These are phyloP conservation scores for Moesziomyces sp. DNA, from an alignment of 1,284 basidiomycete genomes.

Conservation along the genomic window DNA sequence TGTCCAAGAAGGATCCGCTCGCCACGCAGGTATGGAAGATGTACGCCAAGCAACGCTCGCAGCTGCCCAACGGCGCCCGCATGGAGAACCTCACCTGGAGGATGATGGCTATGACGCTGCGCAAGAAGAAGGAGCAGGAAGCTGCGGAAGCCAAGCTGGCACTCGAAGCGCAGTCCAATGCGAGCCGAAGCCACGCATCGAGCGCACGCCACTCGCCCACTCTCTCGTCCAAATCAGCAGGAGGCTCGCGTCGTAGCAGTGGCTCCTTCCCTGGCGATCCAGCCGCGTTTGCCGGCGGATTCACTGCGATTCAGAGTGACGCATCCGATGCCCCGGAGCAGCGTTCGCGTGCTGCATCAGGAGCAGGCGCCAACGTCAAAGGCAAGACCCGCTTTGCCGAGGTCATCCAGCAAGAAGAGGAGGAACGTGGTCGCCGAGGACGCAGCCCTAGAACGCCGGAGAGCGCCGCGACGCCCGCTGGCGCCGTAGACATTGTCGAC, in stretches of 20 bases:
- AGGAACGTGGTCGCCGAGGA: constrained; percentile 56
- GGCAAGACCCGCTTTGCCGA: constrained; percentile 71
- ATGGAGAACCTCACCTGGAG: constrained; percentile 99
- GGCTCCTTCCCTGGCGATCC: constrained; percentile 35
- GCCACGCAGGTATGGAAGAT: constrained; percentile 97
- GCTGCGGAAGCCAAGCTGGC: constrained; percentile 47
- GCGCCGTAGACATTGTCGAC: constrained; percentile 61
- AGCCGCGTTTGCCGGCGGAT: constrained; percentile 16
- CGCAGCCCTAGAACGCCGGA: constrained; percentile 59
- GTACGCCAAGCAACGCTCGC: constrained; percentile 88
- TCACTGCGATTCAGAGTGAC: constrained; percentile 37
- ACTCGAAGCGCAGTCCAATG: constrained; percentile 21
- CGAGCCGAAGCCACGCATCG: constrained; percentile 33
- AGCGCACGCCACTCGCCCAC: constrained; percentile 44
- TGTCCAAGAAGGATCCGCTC: constrained; percentile 80
- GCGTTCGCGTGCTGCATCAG: constrained; percentile 3
- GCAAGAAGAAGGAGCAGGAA: constrained; percentile 76
- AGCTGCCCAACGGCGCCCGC: constrained; percentile 86
- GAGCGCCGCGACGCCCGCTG: constrained; percentile 38
- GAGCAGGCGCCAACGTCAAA: constrained; percentile 52
- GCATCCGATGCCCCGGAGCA: constrained; percentile 1
- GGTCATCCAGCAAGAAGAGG: constrained; percentile 58
- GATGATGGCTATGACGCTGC: constrained; percentile 93
- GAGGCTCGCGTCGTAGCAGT: constrained; percentile 43
- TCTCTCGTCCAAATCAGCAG: constrained; percentile 26